A percentile compares a stretch with the other conserved stretches of the same genome.
These are phyloP conservation scores for Boletus sensibilis DNA, from an alignment of 768 basidiomycete species.

Conservation along the genomic window DNA sequence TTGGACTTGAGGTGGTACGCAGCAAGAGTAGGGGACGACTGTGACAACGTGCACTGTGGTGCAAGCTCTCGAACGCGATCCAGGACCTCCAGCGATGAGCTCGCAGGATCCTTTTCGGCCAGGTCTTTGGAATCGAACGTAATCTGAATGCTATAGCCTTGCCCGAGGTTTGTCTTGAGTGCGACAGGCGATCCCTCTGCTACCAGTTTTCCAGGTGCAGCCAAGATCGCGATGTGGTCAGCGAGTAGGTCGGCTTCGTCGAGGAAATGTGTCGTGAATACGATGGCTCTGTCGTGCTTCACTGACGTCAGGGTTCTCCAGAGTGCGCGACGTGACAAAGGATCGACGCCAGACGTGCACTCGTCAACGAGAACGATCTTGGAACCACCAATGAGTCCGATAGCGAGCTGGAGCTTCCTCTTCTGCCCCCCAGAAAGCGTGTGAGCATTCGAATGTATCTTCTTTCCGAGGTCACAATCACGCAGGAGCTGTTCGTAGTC, in stretches of 20 bases:
- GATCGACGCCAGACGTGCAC: constrained; percentile 81
- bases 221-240: constrained; percentile 72
- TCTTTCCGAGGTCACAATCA: constrained; percentile 72
- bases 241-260: constrained; percentile 80
- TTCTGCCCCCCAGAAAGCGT: constrained; percentile 81
- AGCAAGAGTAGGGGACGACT: constrained; percentile 42
- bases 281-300: constrained; percentile 61
- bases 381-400: constrained; percentile 75
- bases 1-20: constrained; percentile 61
- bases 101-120: constrained; percentile 20
- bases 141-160: constrained; percentile 67
- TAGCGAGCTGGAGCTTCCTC: constrained; percentile 79
- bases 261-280: constrained; percentile 81
- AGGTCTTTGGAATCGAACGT: constrained; percentile 42
- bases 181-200: constrained; percentile 72
- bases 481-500: constrained; percentile 62
- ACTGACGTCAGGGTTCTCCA: constrained; percentile 74
- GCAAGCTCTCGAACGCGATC: constrained; percentile 43
- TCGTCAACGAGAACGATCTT: constrained; percentile 65
- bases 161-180: constrained; percentile 68
- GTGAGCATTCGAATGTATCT: constrained; percentile 62
- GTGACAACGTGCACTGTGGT: constrained; percentile 43
- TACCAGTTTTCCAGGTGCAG: constrained; percentile 71
- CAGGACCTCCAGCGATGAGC: constrained; percentile 34
- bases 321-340: constrained; percentile 70